These are phyloP conservation scores for Naganishia vaughanmartiniae DNA, from an alignment of 768 basidiomycete genomes.

Conservation along the genomic window DNA sequence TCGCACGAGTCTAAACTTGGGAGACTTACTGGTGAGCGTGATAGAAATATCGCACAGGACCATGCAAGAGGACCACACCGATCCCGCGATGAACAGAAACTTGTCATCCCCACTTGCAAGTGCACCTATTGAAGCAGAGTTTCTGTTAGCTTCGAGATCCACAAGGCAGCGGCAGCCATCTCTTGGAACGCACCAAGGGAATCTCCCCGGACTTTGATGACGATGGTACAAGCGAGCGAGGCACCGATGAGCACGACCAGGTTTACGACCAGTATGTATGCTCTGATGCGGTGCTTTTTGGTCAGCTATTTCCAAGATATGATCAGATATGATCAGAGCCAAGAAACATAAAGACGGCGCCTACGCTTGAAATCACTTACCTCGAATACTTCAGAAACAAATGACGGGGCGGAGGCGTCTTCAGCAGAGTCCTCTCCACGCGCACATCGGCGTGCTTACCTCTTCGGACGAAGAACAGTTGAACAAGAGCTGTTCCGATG, in stretches of 20 bases:
- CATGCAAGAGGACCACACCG: constrained; percentile 16
- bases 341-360: too few relatives aligned
- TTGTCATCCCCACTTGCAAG: constrained; percentile 7
- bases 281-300: neutral
- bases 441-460: neutral
- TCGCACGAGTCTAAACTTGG: neutral
- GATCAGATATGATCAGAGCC: neutral
- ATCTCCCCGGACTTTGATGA: constrained; percentile 20
- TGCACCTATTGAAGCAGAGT: neutral
- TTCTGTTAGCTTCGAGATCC: neutral
- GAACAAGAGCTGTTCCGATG: constrained; percentile 17
- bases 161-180: neutral
- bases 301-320: neutral
- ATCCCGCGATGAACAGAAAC: constrained; percentile 3
- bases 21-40: constrained; percentile 3
- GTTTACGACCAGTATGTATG: neutral
- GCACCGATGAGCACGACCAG: neutral
- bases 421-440: neutral
- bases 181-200: neutral
- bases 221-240: constrained; percentile 12
- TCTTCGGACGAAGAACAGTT: constrained; percentile 26
- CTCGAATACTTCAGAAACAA: neutral
- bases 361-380: too few relatives aligned
- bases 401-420: neutral
- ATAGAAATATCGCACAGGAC: constrained; percentile 20